Conservation (phyloP, 148 eudicot species). For the Oxyria digyna region DNA sequence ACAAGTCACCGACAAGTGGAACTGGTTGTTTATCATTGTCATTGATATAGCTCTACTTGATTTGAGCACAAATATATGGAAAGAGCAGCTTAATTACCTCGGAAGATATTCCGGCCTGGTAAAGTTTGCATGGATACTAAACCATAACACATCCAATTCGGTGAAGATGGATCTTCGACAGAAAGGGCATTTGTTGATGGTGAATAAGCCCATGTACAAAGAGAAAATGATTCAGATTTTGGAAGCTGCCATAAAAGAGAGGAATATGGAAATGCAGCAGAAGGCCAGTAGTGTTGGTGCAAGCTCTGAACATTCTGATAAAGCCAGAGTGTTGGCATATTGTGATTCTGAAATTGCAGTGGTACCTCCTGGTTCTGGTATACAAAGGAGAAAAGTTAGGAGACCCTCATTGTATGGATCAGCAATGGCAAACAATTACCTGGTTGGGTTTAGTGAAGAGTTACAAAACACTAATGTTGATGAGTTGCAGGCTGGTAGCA, state of each 20-base stretch:
- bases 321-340: constrained; percentile 22
- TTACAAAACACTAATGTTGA: too few relatives aligned
- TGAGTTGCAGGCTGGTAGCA: too few relatives aligned
- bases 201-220: constrained; percentile 74
- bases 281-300: constrained; percentile 29
- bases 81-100: constrained; percentile 61
- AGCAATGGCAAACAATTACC: constrained; percentile 25
- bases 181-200: constrained; percentile 71
- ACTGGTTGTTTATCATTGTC: constrained; percentile 36
- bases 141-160: constrained; percentile 62
- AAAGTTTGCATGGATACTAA: constrained; percentile 70
- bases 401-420: constrained; percentile 22
- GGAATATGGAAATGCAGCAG: constrained; percentile 27
- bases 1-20: constrained; percentile 13
- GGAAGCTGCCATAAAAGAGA: constrained; percentile 53
- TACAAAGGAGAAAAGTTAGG: constrained; percentile 15
- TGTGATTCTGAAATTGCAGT: background rate
- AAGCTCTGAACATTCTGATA: constrained; percentile 62
- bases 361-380: too few relatives aligned
- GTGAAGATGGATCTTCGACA: constrained; percentile 62
- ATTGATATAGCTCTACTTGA: constrained; percentile 67
- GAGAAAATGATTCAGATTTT: constrained; percentile 76
- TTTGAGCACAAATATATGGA: constrained; percentile 71
- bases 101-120: constrained; percentile 35
- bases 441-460: constrained; percentile 31